Evolutionary conservation across 768 basidiomycete genomes (phyloP).

Genomic region (Tylopilus felleus): DNA sequence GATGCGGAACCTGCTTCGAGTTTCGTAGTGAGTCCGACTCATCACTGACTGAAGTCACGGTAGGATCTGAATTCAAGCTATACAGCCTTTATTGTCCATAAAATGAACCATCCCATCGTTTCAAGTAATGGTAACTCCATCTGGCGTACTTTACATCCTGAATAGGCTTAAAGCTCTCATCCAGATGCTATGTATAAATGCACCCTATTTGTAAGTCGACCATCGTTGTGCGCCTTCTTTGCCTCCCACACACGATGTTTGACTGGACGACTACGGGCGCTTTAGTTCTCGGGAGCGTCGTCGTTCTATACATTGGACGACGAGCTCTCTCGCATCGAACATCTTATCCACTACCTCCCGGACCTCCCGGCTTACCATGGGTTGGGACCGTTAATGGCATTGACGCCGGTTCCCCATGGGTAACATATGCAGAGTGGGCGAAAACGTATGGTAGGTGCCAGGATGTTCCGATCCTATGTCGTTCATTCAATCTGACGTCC

Average conservation of each 20-base stretch:
- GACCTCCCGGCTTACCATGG: slow-evolving; percentile 8
- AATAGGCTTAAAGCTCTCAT: too few species aligned
- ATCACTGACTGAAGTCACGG: too few species aligned
- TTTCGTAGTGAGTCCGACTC: too few species aligned
- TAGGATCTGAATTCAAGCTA: too few species aligned
- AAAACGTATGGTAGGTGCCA: slow-evolving; percentile 2
- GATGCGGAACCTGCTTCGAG: too few species aligned
- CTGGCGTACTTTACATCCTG: too few species aligned
- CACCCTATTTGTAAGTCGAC: neutral
- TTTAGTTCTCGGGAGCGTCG: neutral
- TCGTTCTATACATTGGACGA: neutral
- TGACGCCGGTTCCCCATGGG: slow-evolving; percentile 1
- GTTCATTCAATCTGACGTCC: slow-evolving; percentile 12
- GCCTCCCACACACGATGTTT: neutral
- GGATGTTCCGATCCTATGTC: neutral
- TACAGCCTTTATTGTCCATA: too few species aligned
- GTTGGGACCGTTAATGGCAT: slow-evolving; percentile 5
- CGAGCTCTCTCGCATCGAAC: too few species aligned
- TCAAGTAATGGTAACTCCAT: too few species aligned
- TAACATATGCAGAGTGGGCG: slow-evolving; percentile 9
- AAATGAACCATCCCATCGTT: too few species aligned
- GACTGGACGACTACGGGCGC: neutral
- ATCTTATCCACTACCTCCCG: slow-evolving; percentile 5
- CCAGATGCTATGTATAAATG: too few species aligned
- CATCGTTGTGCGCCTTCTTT: too few species aligned